These are phyloP conservation scores for Solanum virginianum DNA, from an alignment of 257 asterid species.

Conservation along the genomic window DNA sequence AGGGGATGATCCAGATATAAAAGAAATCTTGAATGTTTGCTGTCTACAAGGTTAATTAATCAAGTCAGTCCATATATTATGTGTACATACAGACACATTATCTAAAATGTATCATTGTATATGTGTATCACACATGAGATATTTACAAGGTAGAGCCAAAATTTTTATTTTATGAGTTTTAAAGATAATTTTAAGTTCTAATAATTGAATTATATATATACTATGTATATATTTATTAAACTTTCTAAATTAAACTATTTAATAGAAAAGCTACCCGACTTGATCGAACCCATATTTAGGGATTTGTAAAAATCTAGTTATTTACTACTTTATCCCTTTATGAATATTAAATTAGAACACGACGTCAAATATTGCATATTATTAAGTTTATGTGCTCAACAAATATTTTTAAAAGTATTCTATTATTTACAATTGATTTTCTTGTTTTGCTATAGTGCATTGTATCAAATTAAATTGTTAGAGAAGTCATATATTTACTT, in stretches of 20 bases:
- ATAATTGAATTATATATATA: not conserved
- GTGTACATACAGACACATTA: not conserved
- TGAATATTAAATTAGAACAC: no score
- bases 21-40: slow-evolving; percentile 64
- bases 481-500: no score
- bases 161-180: not conserved
- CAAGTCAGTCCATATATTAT: not conserved
- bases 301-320: no score
- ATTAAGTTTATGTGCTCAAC: no score
- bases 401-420: no score
- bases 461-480: no score
- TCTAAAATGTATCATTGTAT: not conserved
- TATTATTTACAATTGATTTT: no score
- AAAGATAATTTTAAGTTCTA: not conserved
- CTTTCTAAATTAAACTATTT: not conserved
- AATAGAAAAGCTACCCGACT: not conserved
- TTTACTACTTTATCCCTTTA: no score
- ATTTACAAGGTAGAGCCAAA: not conserved
- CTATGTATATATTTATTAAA: not conserved
- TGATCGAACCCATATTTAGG: not conserved
- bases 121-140: not conserved
- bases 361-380: no score
- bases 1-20: slow-evolving; percentile 73
- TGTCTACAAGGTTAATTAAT: slow-evolving; percentile 21
- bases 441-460: no score